Conservation (phyloP, 257 asterid species). For the Apocynum venetum region DNA sequence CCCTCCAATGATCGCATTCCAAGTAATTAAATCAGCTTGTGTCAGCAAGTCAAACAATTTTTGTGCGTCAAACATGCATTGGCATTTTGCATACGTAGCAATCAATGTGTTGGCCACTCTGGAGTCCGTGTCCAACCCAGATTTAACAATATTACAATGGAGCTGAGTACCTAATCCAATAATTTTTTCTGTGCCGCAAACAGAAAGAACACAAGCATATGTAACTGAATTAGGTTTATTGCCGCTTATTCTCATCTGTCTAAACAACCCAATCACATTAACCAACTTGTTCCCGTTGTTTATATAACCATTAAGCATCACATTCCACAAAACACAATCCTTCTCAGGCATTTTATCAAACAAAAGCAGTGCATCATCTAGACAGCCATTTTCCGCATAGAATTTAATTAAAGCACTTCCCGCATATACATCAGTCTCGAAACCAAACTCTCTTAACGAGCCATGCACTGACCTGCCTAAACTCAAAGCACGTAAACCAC, state of each 20-base stretch:
- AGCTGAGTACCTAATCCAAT: slow-evolving; percentile 52
- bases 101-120: slow-evolving; percentile 65
- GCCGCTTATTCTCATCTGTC: slow-evolving; percentile 51
- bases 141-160: slow-evolving; percentile 54
- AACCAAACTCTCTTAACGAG: slow-evolving; percentile 39
- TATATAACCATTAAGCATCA: slow-evolving; percentile 63
- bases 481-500: slow-evolving; percentile 46
- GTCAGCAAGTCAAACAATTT: slow-evolving; percentile 46
- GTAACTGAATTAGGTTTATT: slow-evolving; percentile 58
- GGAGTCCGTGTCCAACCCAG: slow-evolving; percentile 60
- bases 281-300: slow-evolving; percentile 38
- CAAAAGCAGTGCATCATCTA: slow-evolving; percentile 52
- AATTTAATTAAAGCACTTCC: slow-evolving; percentile 82
- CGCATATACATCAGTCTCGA: slow-evolving; percentile 69
- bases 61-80: slow-evolving; percentile 48
- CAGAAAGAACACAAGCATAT: slow-evolving; percentile 58
- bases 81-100: slow-evolving; percentile 71
- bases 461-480: slow-evolving; percentile 50
- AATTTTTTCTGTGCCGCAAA: slow-evolving; percentile 54
- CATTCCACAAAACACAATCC: slow-evolving; percentile 80
- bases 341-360: slow-evolving; percentile 68
- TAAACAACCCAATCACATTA: slow-evolving; percentile 49
- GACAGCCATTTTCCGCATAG: slow-evolving; percentile 60
- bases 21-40: slow-evolving; percentile 45
- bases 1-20: slow-evolving; percentile 89